Percentiles rank a stretch among this genome's conserved stretches.
phyloP scores from a whole-genome alignment of 1,139 yeast species.

The Hyphopichia khmerensis region DNA sequence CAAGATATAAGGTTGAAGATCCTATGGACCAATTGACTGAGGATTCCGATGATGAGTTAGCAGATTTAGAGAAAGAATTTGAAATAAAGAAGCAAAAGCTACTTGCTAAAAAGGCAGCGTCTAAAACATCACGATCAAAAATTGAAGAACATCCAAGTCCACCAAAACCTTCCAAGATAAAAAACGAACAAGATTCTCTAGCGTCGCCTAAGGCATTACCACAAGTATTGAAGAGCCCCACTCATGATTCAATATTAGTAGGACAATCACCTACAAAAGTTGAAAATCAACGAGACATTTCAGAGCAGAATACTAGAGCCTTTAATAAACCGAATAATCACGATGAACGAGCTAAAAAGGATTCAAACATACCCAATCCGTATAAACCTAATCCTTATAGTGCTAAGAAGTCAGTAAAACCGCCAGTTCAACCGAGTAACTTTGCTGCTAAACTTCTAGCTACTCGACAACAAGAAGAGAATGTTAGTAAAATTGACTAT shows the following conservation, averaged over 20 bases:
- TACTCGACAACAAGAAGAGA: slow-evolving; percentile 5
- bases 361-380: not conserved
- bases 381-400: not conserved
- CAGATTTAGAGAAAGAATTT: slow-evolving; percentile 28
- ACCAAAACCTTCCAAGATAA: no score
- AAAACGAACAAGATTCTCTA: no score
- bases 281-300: no score
- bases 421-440: not conserved
- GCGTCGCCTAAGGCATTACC: no score
- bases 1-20: not conserved
- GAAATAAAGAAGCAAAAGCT: slow-evolving; percentile 20
- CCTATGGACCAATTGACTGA: slow-evolving; percentile 21
- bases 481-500: slow-evolving; percentile 14
- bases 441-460: slow-evolving; percentile 16
- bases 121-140: not conserved
- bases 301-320: no score
- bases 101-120: slow-evolving; percentile 3
- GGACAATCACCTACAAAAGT: not conserved
- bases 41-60: slow-evolving; percentile 28
- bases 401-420: not conserved
- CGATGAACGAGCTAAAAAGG: no score
- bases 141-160: no score
- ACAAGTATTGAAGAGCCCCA: no score
- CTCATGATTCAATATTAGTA: not conserved
- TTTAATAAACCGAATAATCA: no score